These are phyloP conservation scores for Gynochthodes officinalis DNA, from an alignment of 257 asterid species.

Conservation along the genomic window DNA sequence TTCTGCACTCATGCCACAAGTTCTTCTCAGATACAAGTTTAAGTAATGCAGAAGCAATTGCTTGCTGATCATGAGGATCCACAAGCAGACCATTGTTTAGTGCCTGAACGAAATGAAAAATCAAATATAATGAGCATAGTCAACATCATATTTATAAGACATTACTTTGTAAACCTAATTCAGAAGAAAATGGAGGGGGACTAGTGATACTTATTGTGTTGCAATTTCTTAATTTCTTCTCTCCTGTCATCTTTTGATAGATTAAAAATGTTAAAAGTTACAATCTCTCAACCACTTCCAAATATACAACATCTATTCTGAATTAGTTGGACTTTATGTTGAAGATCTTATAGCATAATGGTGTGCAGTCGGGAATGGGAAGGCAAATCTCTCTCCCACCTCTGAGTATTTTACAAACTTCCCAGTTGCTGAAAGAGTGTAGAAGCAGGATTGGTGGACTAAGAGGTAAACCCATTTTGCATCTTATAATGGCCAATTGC, in stretches of 20 bases:
- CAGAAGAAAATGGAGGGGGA: not conserved
- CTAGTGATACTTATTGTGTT: not conserved
- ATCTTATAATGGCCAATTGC: not conserved
- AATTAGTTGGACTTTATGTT: not conserved
- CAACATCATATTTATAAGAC: not conserved
- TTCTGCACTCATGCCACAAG: conserved; percentile 73
- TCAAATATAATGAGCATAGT: not conserved
- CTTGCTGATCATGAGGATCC: conserved; percentile 76
- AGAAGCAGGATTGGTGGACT: not conserved
- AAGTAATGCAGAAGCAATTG: conserved; percentile 64
- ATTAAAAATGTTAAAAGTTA: not conserved
- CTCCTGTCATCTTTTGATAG: not conserved
- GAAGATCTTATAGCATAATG: not conserved
- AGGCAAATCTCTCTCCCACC: not conserved
- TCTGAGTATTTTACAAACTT: not conserved
- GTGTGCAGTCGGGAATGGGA: not conserved
- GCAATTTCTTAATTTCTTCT: not conserved
- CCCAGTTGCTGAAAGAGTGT: not conserved
- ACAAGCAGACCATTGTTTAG: conserved; percentile 73
- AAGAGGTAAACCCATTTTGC: not conserved
- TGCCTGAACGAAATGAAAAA: conserved; percentile 36
- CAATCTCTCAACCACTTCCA: not conserved
- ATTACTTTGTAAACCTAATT: not conserved
- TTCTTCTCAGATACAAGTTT: conserved; percentile 74
- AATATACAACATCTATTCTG: not conserved